Evolutionary conservation across 2,329 filamentous ascomycete genomes (phyloP).

Genomic region (Sporothrix globosa): DNA sequence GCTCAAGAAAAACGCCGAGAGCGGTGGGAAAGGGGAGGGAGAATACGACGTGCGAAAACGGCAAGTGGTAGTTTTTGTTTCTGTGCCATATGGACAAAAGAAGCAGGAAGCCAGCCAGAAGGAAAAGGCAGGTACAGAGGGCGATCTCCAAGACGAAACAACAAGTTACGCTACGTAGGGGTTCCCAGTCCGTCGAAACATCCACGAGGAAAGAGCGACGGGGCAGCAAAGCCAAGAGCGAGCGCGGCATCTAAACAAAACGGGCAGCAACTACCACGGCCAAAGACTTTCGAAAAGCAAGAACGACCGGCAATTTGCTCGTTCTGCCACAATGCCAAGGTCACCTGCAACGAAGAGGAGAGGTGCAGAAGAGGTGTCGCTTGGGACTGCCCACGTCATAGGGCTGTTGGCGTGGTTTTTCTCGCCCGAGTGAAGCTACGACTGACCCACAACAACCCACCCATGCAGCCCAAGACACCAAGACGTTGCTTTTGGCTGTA

Average conservation of each 20-base stretch:
- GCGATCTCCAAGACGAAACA: not conserved
- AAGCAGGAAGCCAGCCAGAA: not conserved
- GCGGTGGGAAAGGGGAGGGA: not conserved
- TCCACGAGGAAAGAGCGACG: not conserved
- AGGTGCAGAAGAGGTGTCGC: conserved; percentile 6
- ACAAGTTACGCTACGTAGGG: not conserved
- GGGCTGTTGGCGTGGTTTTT: conserved; percentile 20
- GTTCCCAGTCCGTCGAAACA: not conserved
- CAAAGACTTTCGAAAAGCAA: not conserved
- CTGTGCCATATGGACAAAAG: not conserved
- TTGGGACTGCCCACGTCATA: conserved; percentile 27
- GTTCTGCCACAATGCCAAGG: not conserved
- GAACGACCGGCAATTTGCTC: conserved; percentile 9
- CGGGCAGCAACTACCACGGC: conserved; percentile 5
- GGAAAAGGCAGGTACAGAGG: not conserved
- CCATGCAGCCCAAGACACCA: conserved; percentile 13
- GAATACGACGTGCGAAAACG: not conserved
- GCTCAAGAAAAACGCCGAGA: not conserved
- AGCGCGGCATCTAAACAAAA: conserved; percentile 5
- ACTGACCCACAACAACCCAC: not conserved
- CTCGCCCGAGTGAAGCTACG: too few relatives aligned
- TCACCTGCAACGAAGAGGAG: not conserved
- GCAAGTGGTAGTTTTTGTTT: not conserved
- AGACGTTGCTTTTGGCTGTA: conserved; percentile 13
- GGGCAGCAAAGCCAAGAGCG: not conserved